Conservation (phyloP, 352 stramenopile genomes). For the Phytophthora constricta region DNA sequence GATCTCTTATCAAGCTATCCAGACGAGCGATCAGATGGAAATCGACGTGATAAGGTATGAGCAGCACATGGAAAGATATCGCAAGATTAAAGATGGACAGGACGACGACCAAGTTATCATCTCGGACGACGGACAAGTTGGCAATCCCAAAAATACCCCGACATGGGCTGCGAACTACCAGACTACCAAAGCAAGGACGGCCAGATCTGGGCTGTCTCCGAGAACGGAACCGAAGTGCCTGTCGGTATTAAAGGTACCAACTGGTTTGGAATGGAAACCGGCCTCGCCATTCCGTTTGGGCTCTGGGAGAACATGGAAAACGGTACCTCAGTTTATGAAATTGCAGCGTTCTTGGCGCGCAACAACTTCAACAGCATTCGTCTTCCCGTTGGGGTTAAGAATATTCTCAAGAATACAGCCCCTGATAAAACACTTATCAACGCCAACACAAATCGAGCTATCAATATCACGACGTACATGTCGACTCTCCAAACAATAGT, state of each 20-base stretch:
- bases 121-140: conserved; percentile 55
- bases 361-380: conserved; percentile 81
- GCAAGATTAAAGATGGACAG: conserved; percentile 54
- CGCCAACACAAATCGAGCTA: conserved; percentile 62
- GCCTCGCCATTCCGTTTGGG: conserved; percentile 59
- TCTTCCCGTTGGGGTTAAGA: conserved; percentile 65
- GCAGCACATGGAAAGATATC: conserved; percentile 15
- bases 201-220: conserved; percentile 47
- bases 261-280: conserved; percentile 83
- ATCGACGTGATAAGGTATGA: not conserved
- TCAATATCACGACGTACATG: conserved; percentile 71
- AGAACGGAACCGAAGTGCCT: conserved; percentile 63
- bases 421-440: conserved; percentile 65
- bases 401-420: conserved; percentile 51
- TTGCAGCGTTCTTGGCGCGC: conserved; percentile 59
- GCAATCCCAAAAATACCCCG: conserved; percentile 61
- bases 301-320: conserved; percentile 76
- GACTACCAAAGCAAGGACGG: conserved; percentile 73
- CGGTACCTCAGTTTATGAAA: conserved; percentile 67
- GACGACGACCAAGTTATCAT: conserved; percentile 45
- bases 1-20: conserved; percentile 4
- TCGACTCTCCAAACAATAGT: conserved; percentile 62
- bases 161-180: conserved; percentile 55
- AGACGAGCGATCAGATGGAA: conserved; percentile 16
- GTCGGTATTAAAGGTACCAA: conserved; percentile 71